Percentiles rank a stretch among this genome's conserved stretches.
These are phyloP conservation scores for Aspergillus olivimuriae DNA, from an alignment of 495 filamentous ascomycete species.

Conservation along the genomic window DNA sequence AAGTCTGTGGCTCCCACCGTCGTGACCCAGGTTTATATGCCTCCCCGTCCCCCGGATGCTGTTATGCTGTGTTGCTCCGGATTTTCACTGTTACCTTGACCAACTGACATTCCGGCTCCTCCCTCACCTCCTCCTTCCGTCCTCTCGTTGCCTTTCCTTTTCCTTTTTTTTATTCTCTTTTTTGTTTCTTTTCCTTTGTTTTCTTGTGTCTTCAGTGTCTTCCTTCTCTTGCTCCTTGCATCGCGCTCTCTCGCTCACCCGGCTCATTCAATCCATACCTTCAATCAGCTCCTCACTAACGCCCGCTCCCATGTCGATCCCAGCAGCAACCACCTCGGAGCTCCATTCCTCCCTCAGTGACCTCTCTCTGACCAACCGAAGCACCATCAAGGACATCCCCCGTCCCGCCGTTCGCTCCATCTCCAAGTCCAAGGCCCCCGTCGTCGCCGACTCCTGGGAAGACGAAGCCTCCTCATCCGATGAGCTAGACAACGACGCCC, in stretches of 20 bases:
- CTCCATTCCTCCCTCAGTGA: slow-evolving; percentile 39
- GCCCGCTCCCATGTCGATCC: slow-evolving; percentile 13
- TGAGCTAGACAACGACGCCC: slow-evolving; percentile 14
- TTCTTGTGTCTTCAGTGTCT: no score
- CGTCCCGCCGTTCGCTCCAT: slow-evolving; percentile 16
- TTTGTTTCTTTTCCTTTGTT: no score
- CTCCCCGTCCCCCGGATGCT: no score
- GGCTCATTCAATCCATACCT: not conserved
- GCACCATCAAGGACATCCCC: slow-evolving; percentile 28
- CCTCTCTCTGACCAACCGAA: slow-evolving; percentile 38
- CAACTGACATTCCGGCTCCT: no score
- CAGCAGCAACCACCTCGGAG: slow-evolving; percentile 23
- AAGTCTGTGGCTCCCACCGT: no score
- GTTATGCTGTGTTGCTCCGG: no score
- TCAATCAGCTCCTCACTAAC: slow-evolving; percentile 5
- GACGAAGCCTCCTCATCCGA: slow-evolving; percentile 50
- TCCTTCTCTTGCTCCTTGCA: no score
- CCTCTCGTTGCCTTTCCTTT: not conserved
- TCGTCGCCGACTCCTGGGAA: slow-evolving; percentile 79
- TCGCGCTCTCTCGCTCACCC: not conserved
- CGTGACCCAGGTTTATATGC: no score
- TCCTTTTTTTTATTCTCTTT: not conserved
- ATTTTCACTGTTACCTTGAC: no score
- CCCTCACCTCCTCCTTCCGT: not conserved
- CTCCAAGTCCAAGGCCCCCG: slow-evolving; percentile 34